Evolutionary conservation across 352 stramenopile species (phyloP).

Genomic region (Phytophthora brassicae): DNA sequence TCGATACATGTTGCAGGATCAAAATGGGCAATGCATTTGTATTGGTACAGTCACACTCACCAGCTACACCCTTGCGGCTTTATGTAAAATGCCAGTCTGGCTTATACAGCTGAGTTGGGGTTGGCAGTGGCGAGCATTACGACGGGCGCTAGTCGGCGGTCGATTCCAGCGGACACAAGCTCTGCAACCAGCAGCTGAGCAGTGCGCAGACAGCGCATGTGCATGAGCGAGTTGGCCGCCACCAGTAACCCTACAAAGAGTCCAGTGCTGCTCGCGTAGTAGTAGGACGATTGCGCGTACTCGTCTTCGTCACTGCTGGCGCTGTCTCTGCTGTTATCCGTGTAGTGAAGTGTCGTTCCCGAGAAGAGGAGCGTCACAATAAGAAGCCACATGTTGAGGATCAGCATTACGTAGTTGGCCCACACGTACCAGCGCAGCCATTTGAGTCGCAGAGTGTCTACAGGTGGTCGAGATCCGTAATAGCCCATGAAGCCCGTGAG

Average conservation of each 20-base stretch:
- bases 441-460: slow-evolving; percentile 62
- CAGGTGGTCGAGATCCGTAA: slow-evolving; percentile 56
- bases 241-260: slow-evolving; percentile 59
- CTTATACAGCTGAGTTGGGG: slow-evolving; percentile 26
- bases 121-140: slow-evolving; percentile 24
- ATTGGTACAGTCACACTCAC: slow-evolving; percentile 11
- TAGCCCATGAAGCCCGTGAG: slow-evolving; percentile 69
- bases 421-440: slow-evolving; percentile 72
- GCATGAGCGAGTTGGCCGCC: slow-evolving; percentile 55
- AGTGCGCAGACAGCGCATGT: slow-evolving; percentile 52
- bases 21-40: slow-evolving; percentile 1
- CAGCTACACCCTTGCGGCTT: background rate
- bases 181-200: slow-evolving; percentile 33
- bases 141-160: slow-evolving; percentile 16
- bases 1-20: too few relatives aligned
- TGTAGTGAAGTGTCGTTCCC: slow-evolving; percentile 18
- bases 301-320: slow-evolving; percentile 28
- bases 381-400: slow-evolving; percentile 68
- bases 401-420: slow-evolving; percentile 72
- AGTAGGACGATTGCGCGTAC: slow-evolving; percentile 29
- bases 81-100: background rate
- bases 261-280: slow-evolving; percentile 40
- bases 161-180: slow-evolving; percentile 29
- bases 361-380: slow-evolving; percentile 50
- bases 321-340: slow-evolving; percentile 5